Evolutionary conservation across 106 monocot species (phyloP), one percentile per base, ranked within the genome.

Genomic region (Allium cepa): DNA sequence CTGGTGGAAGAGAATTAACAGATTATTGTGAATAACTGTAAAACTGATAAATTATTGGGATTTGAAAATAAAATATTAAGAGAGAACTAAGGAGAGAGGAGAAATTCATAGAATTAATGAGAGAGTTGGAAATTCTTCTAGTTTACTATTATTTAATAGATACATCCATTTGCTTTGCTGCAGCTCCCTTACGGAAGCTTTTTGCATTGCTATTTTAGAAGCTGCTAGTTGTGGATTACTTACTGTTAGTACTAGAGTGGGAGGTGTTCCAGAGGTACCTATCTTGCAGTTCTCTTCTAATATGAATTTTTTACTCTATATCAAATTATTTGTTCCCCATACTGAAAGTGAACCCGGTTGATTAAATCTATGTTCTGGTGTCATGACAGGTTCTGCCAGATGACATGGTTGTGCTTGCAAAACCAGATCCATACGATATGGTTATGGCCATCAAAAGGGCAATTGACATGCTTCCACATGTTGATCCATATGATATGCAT

Each of bases 111-210:
- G 0, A 36, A 36, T 36, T 36, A 36, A 36, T 36, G 36, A 36
- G 36, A 36, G 36, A 4, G 3, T 36, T 36, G 36, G 36, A 36
- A 36, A 36, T 36, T 36, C 36, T 36, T 36, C 36, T 36, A 36
- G 36, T 36, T 5, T 36, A 36, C 36, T 36, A 36, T 36, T 36
- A 36, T 36, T 36, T 36, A 1, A 36, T 22, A 22, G 22, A 36
- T 1, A 5, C 1, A 5, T 36, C 36, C 36, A 53, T 49, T 1
- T 47, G 17, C 56, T 7, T 69, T 55, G 14, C 59, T 71, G 73
- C 82, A 99, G 92, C 73, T 99, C 97, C 59, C 92, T 99, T 57
- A 99, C 97, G 28, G 97, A 99, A 83, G 97, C 97, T 67, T 99
- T 99, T 78, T 99, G 97, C 63, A 99, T 99, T 83, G 97, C 97